Evolutionary conservation across 371 early-diverging fungal species (phyloP), one percentile per base, ranked within the genome.

Genomic region (Mucor velutinosus): DNA sequence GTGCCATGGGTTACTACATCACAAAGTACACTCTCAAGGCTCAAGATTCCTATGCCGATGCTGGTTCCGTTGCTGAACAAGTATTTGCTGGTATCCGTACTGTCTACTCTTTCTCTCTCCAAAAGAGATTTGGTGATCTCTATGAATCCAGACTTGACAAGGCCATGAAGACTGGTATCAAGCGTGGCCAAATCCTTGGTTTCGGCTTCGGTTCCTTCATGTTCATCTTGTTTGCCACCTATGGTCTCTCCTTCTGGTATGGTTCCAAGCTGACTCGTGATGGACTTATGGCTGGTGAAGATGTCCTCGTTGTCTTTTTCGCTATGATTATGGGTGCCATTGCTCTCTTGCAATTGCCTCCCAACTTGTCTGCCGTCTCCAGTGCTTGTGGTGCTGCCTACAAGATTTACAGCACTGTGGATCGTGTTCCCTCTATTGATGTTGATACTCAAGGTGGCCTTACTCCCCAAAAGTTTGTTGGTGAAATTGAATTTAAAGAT

Each of bases 81-180:
- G 94, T 89, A 0, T 83, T 99, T 60, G 77, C 92, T 11, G 86
- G 90, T 39, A 93, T 98, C 58, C 89, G 96, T 57, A 97, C 97
- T 12, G 93, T 96, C 32, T 88, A 86, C 47, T 86, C 96, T 5
- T 97, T 96, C 79, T 89, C 89, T 64, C 88, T 89, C 19, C 92
- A 95, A 78, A 73, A 83, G 23, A 87, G 92, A 21, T 89, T 93
- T 65, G 71, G 85, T 15, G 67, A 72, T 7, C 77, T 87, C 29
- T 98, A 94, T 81, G 75, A 77, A 27, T 55, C 32, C 1, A 76
- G 86, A 67, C 74, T 92, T 4, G 75, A 69, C 19, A 75, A 80
- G 35, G 94, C 93, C 5, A 81, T 76, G 47, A 68, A 72, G 10
- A 74, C 82, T 15, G 92, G 90, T 35, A 69, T 86, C 41, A 84